Evolutionary conservation across 2,329 filamentous ascomycete species (phyloP).

Genomic region (Rhinocladiella mackenziei): DNA sequence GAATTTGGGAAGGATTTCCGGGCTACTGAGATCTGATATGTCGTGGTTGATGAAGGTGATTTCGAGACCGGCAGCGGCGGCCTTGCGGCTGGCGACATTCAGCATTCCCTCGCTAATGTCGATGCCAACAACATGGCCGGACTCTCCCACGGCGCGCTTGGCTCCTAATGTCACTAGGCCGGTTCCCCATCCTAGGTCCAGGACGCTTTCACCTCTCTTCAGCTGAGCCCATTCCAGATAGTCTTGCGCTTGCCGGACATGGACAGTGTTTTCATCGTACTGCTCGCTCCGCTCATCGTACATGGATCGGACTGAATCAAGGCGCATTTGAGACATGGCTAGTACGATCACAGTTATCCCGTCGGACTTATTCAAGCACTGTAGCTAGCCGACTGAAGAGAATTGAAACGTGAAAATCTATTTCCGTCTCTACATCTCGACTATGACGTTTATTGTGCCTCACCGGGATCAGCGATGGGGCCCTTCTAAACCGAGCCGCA

Average conservation of each 20-base stretch:
- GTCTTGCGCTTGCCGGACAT: conserved; percentile 15
- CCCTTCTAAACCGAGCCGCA: too few species aligned
- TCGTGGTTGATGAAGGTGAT: conserved; percentile 16
- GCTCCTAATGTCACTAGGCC: conserved; percentile 42
- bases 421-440: too few species aligned
- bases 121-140: conserved; percentile 40
- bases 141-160: conserved; percentile 36
- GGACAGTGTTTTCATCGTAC: conserved; percentile 18
- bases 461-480: too few species aligned
- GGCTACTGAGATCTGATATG: conserved; percentile 8
- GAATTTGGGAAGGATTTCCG: conserved; percentile 1
- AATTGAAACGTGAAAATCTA: too few species aligned
- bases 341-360: too few species aligned
- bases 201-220: conserved; percentile 38
- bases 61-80: conserved; percentile 3
- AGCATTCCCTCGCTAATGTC: conserved; percentile 44
- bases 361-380: too few species aligned
- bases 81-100: conserved; percentile 31
- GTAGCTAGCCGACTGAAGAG: too few species aligned
- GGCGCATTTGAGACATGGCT: conserved; percentile 6
- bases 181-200: conserved; percentile 47
- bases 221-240: conserved; percentile 14
- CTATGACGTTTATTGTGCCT: too few species aligned
- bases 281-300: conserved; percentile 19
- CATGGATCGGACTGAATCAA: conserved; percentile 14